Conservation (phyloP, 768 basidiomycete species). For the Auriculariales sp. region DNA sequence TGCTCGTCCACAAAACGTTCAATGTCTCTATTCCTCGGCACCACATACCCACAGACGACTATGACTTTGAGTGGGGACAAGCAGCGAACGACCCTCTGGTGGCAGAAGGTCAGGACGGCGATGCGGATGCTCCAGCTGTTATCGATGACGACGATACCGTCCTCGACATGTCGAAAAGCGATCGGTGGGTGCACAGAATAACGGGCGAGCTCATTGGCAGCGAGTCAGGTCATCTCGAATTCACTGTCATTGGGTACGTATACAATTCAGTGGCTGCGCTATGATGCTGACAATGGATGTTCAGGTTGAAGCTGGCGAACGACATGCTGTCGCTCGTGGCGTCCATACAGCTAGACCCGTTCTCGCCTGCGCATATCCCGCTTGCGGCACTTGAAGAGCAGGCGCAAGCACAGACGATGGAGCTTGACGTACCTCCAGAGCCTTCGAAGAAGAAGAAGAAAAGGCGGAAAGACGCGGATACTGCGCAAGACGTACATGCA, state of each 20-base stretch:
- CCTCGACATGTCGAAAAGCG: conserved; percentile 10
- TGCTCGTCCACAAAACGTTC: conserved; percentile 83
- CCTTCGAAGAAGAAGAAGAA: conserved; percentile 10
- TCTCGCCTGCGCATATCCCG: conserved; percentile 43
- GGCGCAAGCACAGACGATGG: conserved; percentile 10
- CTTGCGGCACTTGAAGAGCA: conserved; percentile 12
- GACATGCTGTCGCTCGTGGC: conserved; percentile 87
- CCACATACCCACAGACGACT: conserved; percentile 69
- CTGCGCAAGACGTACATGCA: conserved; percentile 13
- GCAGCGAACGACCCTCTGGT: conserved; percentile 70
- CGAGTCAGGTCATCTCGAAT: conserved; percentile 49
- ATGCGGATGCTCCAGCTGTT: conserved; percentile 11
- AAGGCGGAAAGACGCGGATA: conserved; percentile 12
- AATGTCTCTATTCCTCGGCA: conserved; percentile 89
- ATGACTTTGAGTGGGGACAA: conserved; percentile 78
- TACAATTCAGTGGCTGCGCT: neutral
- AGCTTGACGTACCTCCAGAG: conserved; percentile 15
- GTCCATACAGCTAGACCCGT: conserved; percentile 64
- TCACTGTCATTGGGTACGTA: conserved; percentile 78
- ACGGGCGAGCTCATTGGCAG: conserved; percentile 63
- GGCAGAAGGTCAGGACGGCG: conserved; percentile 15
- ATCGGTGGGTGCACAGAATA: conserved; percentile 53
- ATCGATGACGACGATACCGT: conserved; percentile 13
- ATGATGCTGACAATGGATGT: neutral
- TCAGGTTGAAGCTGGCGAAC: conserved; percentile 75